Conservation (phyloP, 169 alveolate species). For the Plasmodium gonderi region DNA sequence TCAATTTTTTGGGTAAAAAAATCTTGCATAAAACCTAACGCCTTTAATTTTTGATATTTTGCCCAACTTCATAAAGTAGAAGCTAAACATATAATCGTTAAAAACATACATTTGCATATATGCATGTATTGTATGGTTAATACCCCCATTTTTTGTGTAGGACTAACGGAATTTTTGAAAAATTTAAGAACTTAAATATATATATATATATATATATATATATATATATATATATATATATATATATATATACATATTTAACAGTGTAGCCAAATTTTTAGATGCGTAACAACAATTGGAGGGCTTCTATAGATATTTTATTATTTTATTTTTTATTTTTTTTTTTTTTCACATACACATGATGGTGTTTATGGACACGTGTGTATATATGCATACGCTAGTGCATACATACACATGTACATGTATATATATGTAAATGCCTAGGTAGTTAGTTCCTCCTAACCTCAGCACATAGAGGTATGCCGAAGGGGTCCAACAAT, state of each 20-base stretch:
- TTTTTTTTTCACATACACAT: not conserved
- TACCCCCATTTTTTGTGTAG: not conserved
- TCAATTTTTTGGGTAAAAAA: not conserved
- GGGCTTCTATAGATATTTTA: not conserved
- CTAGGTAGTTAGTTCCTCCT: not conserved
- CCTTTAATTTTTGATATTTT: not conserved
- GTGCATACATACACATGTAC: not conserved
- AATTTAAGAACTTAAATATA: not conserved
- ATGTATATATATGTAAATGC: conserved; percentile 3
- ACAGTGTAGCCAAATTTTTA: not conserved
- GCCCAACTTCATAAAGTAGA: not conserved
- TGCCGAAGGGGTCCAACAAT: not conserved
- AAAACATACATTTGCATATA: not conserved
- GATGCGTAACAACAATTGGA: not conserved
- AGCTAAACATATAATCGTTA: not conserved
- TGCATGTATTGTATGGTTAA: not conserved
- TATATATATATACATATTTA: not conserved
- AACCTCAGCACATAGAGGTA: not conserved
- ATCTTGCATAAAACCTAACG: not conserved
- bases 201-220: not conserved
- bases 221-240: not conserved
- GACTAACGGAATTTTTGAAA: not conserved
- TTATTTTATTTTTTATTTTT: not conserved
- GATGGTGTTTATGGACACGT: not conserved
- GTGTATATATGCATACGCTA: not conserved